Evolutionary conservation across 2,329 filamentous ascomycete genomes (phyloP).

Genomic region (Chrysoporthe deuterocubensis): DNA sequence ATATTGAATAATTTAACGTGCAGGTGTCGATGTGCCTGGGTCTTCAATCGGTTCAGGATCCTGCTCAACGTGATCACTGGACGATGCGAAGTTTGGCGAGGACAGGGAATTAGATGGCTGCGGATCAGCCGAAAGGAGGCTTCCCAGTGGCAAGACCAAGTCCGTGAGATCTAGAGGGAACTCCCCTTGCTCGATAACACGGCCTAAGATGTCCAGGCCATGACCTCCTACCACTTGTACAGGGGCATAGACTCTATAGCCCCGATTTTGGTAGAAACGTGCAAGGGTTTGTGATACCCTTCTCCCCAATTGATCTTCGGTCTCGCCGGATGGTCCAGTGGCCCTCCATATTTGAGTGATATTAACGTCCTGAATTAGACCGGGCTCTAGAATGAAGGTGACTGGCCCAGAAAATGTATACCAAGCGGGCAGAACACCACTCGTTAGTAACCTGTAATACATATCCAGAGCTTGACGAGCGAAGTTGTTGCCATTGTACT

Average conservation of each 20-base stretch:
- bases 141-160: not conserved
- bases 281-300: not conserved
- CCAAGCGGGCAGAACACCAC: conserved; percentile 7
- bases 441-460: conserved; percentile 4
- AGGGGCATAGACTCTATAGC: not conserved
- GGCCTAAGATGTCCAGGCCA: not conserved
- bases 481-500: not conserved
- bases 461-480: not conserved
- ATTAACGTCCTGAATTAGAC: not conserved
- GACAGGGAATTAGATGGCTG: not conserved
- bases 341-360: not conserved
- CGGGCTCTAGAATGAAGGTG: conserved; percentile 6
- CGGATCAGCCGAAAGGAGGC: not conserved
- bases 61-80: not conserved
- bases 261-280: not conserved
- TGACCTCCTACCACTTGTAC: not conserved
- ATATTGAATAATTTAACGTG: not conserved
- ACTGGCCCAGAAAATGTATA: not conserved
- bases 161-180: not conserved
- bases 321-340: not conserved
- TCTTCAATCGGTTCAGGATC: not conserved
- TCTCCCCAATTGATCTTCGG: not conserved
- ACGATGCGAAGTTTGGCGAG: not conserved
- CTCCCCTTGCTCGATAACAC: not conserved
- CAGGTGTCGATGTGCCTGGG: not conserved